Conservation (phyloP, 345 rosid genomes). For the Rhizophora mangle region DNA sequence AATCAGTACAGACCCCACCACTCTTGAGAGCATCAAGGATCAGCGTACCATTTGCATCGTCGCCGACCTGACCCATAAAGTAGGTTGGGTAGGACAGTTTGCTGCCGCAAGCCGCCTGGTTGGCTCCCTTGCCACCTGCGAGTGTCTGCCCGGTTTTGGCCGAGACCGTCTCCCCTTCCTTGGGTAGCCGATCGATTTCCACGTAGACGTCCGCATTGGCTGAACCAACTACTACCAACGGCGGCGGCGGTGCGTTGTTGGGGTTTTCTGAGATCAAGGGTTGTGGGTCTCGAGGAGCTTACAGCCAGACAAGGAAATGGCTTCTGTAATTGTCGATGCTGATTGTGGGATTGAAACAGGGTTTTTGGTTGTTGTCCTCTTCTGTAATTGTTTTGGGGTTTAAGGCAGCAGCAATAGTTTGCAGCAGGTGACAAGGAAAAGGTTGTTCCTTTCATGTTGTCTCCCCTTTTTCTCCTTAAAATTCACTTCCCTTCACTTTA, state of each 20-base stretch:
- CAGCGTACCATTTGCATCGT: conserved; percentile 76
- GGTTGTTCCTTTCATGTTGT: conserved; percentile 12
- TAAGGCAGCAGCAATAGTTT: conserved; percentile 7
- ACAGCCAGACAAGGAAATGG: conserved; percentile 16
- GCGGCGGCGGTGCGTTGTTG: conserved; percentile 29
- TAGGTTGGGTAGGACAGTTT: conserved; percentile 71
- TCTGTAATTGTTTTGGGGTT: neutral
- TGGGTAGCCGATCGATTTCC: conserved; percentile 75
- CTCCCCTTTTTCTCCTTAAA: neutral
- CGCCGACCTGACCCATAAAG: conserved; percentile 78
- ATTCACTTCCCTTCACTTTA: too few relatives aligned
- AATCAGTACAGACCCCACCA: conserved; percentile 62
- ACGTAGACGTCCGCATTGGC: conserved; percentile 87
- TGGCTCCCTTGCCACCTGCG: conserved; percentile 94
- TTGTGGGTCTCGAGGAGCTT: conserved; percentile 13
- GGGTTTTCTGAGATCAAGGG: neutral
- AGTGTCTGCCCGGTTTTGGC: conserved; percentile 72
- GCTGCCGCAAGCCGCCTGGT: conserved; percentile 90
- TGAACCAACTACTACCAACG: conserved; percentile 83
- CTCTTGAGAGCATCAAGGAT: conserved; percentile 53
- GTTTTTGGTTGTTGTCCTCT: neutral
- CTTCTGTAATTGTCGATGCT: neutral
- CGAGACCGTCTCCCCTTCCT: conserved; percentile 76
- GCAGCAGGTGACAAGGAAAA: conserved; percentile 4
- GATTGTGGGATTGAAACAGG: conserved; percentile 10